Evolutionary conservation across 257 asterid species (phyloP).

Genomic region (Fraxinus pennsylvanica): DNA sequence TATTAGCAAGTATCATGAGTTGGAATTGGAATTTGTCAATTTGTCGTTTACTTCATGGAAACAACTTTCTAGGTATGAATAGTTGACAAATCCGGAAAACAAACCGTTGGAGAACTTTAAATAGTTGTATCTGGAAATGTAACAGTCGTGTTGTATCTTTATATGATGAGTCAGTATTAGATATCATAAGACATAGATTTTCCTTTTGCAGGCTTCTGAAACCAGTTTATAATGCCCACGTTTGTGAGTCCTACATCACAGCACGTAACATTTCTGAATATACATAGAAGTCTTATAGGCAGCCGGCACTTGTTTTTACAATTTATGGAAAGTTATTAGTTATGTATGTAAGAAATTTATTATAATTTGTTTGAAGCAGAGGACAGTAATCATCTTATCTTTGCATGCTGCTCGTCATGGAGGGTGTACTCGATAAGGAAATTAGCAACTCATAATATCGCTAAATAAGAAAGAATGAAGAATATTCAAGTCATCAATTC

Average conservation of each 20-base stretch:
- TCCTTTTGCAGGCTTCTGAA: neutral
- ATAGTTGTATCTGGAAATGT: neutral
- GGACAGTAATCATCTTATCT: neutral
- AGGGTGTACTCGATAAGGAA: neutral
- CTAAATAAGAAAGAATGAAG: neutral
- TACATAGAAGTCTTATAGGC: neutral
- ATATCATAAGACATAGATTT: neutral
- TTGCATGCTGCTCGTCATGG: neutral
- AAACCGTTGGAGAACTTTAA: neutral
- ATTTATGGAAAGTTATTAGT: neutral
- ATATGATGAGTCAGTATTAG: neutral
- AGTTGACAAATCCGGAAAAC: neutral
- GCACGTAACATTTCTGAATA: neutral
- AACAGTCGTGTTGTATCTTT: neutral
- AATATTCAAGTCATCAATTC: neutral
- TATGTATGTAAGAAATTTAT: neutral
- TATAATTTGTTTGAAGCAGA: neutral
- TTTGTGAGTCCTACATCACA: neutral
- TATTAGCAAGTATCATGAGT: neutral
- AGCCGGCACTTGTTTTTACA: neutral
- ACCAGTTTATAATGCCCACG: neutral
- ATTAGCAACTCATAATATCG: too few species aligned
- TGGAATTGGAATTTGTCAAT: constrained; percentile 1
- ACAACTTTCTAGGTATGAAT: neutral
- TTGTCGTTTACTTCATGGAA: neutral